Base-by-base conservation (phyloP, 805 yeast genomes). In the Yarrowia bubula region DNA sequence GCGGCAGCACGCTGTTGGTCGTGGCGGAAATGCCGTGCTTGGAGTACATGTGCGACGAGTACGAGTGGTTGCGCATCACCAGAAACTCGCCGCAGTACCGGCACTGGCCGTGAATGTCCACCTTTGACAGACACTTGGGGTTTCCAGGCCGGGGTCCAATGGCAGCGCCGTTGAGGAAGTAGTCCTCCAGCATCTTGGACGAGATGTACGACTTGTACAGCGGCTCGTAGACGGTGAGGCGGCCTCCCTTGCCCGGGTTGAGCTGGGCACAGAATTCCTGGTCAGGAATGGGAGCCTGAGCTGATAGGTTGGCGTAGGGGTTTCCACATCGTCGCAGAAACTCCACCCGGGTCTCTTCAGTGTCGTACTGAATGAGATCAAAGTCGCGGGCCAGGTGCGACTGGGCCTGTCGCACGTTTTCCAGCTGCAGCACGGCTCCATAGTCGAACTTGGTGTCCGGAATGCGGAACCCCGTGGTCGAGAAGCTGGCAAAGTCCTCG, bases 61-160 rank as follows among this genome's bases (percentile, higher is more conserved):
- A 58, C 51, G 64, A 58, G 64, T 58, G 64, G 51, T 58, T 58
- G 8, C 64, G 41, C 64, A 58, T 58, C 22, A 44, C 64, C 15
- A 58, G 64, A 35, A 58, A 58, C 42, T 58, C 51, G 18, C 51
- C 51, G n/a, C 64, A 58, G 64, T 35, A 58, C 11, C 64, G 14
- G 33, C 64, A 58, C 35, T 58, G 64, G 18, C 64, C 64, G 47
- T 55, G 46, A 4, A 17, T 41, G 14, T 55, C 61, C 1, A 15
- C 35, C 28, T 39, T 41, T 9, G 61, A 55, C n/a, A 51, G 60
- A 51, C 44, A 28, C 18, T 51, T 39, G 35, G 60, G 60, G 60
- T 51, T 38, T 15, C 47, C 46, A 5, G 61, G 61, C 2, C 61
- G 61, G 0, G 47, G 46, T n/a, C 17, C 31, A 15, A 55, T 31